These are phyloP conservation scores for Colletotrichum aenigma DNA, from an alignment of 2,329 filamentous ascomycete species.

Conservation along the genomic window DNA sequence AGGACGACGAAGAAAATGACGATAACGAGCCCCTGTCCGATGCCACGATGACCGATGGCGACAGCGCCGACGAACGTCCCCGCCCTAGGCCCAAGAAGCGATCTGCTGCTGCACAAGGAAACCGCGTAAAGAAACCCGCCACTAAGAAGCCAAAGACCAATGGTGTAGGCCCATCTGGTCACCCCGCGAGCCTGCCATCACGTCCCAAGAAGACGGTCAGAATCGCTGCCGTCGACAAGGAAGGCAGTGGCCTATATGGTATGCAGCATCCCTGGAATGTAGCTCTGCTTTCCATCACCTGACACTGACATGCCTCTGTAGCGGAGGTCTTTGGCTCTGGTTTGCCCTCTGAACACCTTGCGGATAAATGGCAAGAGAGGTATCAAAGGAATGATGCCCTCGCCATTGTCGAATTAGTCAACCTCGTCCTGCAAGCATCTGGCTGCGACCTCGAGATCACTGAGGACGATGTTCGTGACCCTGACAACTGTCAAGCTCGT, in stretches of 20 bases:
- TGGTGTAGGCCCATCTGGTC: constrained; percentile 39
- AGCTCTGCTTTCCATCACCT: constrained; percentile 23
- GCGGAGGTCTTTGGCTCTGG: constrained; percentile 69
- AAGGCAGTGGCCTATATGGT: constrained; percentile 61
- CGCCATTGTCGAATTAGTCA: constrained; percentile 67
- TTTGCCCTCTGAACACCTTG: constrained; percentile 59
- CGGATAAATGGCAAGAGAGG: constrained; percentile 63
- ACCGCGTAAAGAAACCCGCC: constrained; percentile 59
- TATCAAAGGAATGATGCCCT: constrained; percentile 59
- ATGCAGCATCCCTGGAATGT: constrained; percentile 27
- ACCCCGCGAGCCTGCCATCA: constrained; percentile 51
- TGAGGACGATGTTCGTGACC: constrained; percentile 83
- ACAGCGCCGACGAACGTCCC: constrained; percentile 41
- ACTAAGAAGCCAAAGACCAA: constrained; percentile 70
- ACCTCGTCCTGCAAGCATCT: constrained; percentile 71
- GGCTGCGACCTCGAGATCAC: constrained; percentile 83
- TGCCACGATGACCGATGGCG: constrained; percentile 49
- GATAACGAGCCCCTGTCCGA: constrained; percentile 54
- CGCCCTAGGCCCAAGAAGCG: constrained; percentile 17
- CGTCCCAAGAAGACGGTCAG: constrained; percentile 61
- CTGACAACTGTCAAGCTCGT: constrained; percentile 81
- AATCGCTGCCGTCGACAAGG: constrained; percentile 53
- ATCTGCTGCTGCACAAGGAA: constrained; percentile 37
- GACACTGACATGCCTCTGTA: constrained; percentile 35
- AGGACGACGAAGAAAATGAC: constrained; percentile 49